Conservation (phyloP, 108 stramenopile genomes). For the Nitzschia putrida region DNA sequence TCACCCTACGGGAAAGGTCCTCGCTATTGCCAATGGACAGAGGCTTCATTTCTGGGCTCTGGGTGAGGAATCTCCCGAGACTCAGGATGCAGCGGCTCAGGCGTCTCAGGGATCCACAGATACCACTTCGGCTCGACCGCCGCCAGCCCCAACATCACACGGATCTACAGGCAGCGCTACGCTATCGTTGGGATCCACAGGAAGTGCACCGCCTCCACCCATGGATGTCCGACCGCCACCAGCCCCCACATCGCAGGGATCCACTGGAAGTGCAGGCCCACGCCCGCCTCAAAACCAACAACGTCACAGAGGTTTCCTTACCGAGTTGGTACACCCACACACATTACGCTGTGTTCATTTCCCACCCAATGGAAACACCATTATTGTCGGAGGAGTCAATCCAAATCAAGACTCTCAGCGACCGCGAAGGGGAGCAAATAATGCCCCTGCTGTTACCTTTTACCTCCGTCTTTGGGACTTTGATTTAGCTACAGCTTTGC, state of each 20-base stretch:
- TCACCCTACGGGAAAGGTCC: slow-evolving; percentile 85
- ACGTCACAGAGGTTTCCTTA: slow-evolving; percentile 21
- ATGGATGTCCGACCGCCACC: no score
- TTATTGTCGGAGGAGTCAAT: slow-evolving; percentile 88
- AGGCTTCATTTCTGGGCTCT: slow-evolving; percentile 94
- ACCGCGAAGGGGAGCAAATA: slow-evolving; percentile 42
- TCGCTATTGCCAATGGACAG: slow-evolving; percentile 90
- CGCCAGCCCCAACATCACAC: background rate
- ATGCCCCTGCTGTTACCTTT: slow-evolving; percentile 61
- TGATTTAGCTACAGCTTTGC: slow-evolving; percentile 54
- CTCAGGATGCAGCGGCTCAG: background rate
- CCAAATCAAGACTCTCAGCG: slow-evolving; percentile 36
- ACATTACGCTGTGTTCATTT: slow-evolving; percentile 93
- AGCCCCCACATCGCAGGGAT: background rate
- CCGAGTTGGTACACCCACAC: slow-evolving; percentile 52
- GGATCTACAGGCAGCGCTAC: background rate
- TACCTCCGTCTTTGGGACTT: slow-evolving; percentile 83
- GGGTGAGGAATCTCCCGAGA: slow-evolving; percentile 11
- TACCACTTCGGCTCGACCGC: background rate
- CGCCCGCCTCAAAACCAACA: slow-evolving; percentile 1
- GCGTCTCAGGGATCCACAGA: background rate
- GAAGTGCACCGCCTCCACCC: background rate
- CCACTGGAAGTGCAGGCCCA: background rate
- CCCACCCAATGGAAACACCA: slow-evolving; percentile 69
- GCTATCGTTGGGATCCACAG: background rate